A percentile compares a stretch with the other conserved stretches of the same genome.
phyloP scores from a whole-genome alignment of 2,329 filamentous ascomycete species.

The Ophiostoma sp. region DNA sequence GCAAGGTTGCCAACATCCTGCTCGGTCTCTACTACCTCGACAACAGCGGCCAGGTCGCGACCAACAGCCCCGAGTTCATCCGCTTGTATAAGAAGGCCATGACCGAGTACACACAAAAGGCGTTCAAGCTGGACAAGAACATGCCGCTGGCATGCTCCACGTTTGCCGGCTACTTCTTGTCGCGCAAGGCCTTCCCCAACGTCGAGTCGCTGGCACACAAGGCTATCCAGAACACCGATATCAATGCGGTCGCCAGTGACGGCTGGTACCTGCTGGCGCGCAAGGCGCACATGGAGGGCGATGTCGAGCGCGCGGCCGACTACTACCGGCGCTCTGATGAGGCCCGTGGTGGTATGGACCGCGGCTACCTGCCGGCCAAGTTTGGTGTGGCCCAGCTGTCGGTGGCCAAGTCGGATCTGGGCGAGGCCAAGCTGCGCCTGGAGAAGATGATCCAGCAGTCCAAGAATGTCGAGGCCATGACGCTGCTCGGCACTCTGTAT shows the following conservation, averaged over 20 bases:
- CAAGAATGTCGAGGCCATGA: conserved; percentile 82
- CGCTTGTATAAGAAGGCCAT: conserved; percentile 87
- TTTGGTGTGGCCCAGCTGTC: conserved; percentile 89
- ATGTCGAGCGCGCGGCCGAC: conserved; percentile 69
- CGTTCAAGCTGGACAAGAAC: conserved; percentile 89
- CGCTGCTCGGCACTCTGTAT: conserved; percentile 81
- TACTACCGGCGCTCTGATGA: conserved; percentile 89
- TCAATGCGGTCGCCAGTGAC: conserved; percentile 93
- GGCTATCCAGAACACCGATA: conserved; percentile 91
- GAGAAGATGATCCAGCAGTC: conserved; percentile 91
- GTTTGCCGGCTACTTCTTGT: conserved; percentile 85
- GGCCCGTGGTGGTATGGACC: conserved; percentile 83
- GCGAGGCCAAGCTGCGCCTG: conserved; percentile 85
- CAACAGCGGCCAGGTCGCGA: conserved; percentile 73
- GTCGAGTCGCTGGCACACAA: conserved; percentile 85
- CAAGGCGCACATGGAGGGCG: conserved; percentile 80
- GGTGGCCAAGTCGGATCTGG: conserved; percentile 75
- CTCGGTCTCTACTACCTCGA: conserved; percentile 88
- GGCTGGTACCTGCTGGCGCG: conserved; percentile 93
- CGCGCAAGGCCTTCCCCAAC: conserved; percentile 71
- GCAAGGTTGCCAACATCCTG: conserved; percentile 84
- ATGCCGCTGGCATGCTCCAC: conserved; percentile 84
- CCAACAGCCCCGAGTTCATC: conserved; percentile 79
- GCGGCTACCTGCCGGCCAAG: conserved; percentile 87
- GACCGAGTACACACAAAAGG: conserved; percentile 87